phyloP scores from a whole-genome alignment of 768 basidiomycete genomes.

The Lentinus tigrinus region DNA sequence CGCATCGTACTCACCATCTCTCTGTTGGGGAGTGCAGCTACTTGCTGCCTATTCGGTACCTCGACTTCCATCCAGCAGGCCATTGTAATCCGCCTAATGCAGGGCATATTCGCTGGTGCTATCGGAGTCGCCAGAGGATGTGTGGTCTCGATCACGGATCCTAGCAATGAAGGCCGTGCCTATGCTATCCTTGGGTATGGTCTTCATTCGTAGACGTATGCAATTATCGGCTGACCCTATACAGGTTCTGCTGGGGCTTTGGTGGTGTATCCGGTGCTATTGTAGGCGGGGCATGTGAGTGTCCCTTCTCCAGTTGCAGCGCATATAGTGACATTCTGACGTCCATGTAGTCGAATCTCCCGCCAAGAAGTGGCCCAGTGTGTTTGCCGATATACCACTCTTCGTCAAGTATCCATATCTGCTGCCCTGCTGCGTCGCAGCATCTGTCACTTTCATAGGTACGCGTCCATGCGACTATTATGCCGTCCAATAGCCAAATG shows the following conservation, averaged over 20 bases:
- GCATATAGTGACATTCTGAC: conserved; percentile 16
- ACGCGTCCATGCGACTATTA: conserved; percentile 12
- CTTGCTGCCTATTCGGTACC: conserved; percentile 77
- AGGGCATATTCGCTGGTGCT: conserved; percentile 91
- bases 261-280: conserved; percentile 92
- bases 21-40: conserved; percentile 80
- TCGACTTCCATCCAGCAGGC: conserved; percentile 76
- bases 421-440: conserved; percentile 80
- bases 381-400: conserved; percentile 63
- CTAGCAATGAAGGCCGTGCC: conserved; percentile 90
- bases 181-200: conserved; percentile 87
- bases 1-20: conserved; percentile 84
- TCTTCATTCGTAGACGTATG: not conserved
- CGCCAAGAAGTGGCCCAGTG: conserved; percentile 79
- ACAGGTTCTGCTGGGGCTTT: conserved; percentile 91
- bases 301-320: not conserved
- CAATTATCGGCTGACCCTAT: not conserved
- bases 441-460: conserved; percentile 73
- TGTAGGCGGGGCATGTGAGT: conserved; percentile 79
- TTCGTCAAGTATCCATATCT: conserved; percentile 88
- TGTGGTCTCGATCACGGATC: conserved; percentile 84
- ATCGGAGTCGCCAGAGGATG: conserved; percentile 93
- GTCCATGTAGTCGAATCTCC: conserved; percentile 69
- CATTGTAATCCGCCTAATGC: conserved; percentile 80
- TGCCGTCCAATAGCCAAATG: not conserved